Percentiles rank a stretch among this genome's conserved stretches.
phyloP scores from a whole-genome alignment of 78 protist genomes.

The Pigoraptor vietnamica region DNA sequence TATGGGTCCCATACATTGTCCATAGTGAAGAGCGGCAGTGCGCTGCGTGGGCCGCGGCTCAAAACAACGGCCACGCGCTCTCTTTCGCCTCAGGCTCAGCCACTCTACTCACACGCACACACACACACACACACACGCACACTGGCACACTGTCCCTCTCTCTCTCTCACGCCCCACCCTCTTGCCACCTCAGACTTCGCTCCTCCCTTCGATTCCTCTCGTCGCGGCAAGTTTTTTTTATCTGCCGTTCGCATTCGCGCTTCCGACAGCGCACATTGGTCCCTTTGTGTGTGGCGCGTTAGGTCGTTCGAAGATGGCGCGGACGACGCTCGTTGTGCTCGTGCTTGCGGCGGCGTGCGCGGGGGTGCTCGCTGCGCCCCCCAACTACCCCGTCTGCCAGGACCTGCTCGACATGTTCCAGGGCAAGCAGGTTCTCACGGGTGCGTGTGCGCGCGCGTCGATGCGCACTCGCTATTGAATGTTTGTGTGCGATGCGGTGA shows the following conservation, averaged over 20 bases:
- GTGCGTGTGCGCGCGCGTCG: neutral
- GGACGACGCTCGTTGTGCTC: neutral
- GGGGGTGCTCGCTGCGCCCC: neutral
- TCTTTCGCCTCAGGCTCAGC: too few species aligned
- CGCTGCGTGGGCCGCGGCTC: neutral
- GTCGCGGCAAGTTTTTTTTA: neutral
- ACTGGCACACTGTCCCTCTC: too few species aligned
- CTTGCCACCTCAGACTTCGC: neutral
- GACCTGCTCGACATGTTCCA: neutral
- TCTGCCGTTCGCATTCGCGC: too few species aligned
- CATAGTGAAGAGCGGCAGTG: neutral
- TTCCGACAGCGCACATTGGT: neutral
- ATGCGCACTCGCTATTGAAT: neutral
- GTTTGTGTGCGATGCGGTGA: neutral
- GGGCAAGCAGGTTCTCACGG: neutral
- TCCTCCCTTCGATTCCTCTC: neutral
- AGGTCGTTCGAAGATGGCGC: neutral
- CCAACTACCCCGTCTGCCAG: neutral
- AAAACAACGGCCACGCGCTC: too few species aligned
- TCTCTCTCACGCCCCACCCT: too few species aligned
- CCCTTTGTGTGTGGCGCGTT: neutral
- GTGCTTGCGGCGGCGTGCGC: neutral
- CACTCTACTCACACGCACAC: too few species aligned
- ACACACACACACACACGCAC: too few species aligned
- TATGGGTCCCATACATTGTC: neutral